Percentiles rank a stretch among this genome's conserved stretches.
Conservation (phyloP, 495 filamentous ascomycete species). For the Penicillium samsonianum region DNA sequence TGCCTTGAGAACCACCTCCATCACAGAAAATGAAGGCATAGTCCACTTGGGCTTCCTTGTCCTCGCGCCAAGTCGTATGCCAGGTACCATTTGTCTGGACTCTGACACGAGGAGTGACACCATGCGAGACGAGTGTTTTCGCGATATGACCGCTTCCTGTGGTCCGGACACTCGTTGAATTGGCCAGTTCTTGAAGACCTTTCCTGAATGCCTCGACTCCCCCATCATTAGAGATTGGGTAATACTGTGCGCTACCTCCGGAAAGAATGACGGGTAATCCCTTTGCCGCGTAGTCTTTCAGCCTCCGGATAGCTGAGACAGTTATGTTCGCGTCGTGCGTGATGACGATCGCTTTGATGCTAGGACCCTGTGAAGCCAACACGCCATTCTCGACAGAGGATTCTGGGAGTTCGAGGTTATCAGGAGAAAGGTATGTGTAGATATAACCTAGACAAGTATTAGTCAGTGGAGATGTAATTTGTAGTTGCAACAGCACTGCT, state of each 20-base stretch:
- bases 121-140: not conserved
- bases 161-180: not conserved
- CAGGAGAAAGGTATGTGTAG: conserved; percentile 51
- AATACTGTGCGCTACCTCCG: not conserved
- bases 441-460: conserved; percentile 39
- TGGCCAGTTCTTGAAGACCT: not conserved
- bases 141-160: not conserved
- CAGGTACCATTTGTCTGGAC: not conserved
- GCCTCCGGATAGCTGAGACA: not conserved
- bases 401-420: conserved; percentile 43
- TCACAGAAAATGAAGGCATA: not conserved
- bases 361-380: conserved; percentile 42
- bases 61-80: not conserved
- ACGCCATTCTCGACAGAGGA: conserved; percentile 35
- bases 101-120: not conserved
- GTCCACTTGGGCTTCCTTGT: not conserved
- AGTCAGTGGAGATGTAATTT: no score
- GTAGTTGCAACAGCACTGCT: not conserved
- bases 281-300: conserved; percentile 17
- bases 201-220: not conserved
- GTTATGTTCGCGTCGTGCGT: conserved; percentile 42
- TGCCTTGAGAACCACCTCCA: not conserved
- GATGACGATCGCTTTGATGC: conserved; percentile 49
- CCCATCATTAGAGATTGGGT: not conserved
- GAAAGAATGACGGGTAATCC: conserved; percentile 38